Evolutionary conservation across 176 grass and related monocot genomes (phyloP), one percentile per base, ranked within the genome.

Genomic region (Aegilops sharonensis): DNA sequence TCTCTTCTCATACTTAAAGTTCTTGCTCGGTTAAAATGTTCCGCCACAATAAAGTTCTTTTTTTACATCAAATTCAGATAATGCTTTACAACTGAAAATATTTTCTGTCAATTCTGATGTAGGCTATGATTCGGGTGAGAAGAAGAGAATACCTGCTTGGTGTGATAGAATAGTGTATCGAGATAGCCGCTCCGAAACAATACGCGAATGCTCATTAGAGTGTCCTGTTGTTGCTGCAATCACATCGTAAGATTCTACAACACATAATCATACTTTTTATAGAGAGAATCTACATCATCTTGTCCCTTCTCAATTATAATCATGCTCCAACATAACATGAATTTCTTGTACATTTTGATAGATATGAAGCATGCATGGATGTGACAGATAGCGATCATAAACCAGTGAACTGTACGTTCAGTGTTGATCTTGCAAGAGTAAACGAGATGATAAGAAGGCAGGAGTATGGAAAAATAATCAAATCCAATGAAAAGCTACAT

Each of bases 81-180:
- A 40, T 91, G n/a, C 57, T 77, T 89, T 18, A 24, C 66, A 79
- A 68, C 68, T 88, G n/a, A 85, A 10, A 67, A 8, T 9, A 42
- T 25, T 54, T n/a, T 62, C 24, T 24, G 75, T 84, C 62, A 87
- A 86, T 36, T 80, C 31, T 83, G n/a, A 31, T 89, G 84, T 47
- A 98, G 95, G 95, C 27, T 98, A 98, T 80, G 95, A 98, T 93
- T 98, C 93, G 2, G 86, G 95, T 43, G 95, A 98, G 91, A 98
- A 98, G 84, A 98, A 95, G 87, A 90, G 95, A 60, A 98, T 98
- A 91, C 95, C 93, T 78, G 93, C 95, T 90, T 98, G 95, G 95
- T 98, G 95, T 6, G 95, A 98, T 78, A 93, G 95, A 84, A 95
- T 98, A 93, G 24, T 98, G 66, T 98, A 95, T 89, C 95, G 95